phyloP scores from a whole-genome alignment of 805 yeast genomes.

The Scheffersomyces lignosus region DNA sequence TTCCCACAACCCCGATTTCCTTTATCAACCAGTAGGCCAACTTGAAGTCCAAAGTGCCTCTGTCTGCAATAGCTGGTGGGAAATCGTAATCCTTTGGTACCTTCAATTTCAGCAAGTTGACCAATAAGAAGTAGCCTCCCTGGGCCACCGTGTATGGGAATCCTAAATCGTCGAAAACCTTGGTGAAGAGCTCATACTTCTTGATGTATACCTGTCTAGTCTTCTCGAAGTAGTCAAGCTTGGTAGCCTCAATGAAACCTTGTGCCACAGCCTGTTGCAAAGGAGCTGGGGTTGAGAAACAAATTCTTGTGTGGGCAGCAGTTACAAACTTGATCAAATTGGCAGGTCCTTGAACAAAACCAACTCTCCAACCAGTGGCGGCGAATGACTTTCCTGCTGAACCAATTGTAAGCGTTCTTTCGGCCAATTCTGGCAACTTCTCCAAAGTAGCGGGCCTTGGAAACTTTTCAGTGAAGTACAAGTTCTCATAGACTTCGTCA shows the following conservation, averaged over 20 bases:
- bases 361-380: constrained; percentile 99
- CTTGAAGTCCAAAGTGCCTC: constrained; percentile 79
- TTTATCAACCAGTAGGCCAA: constrained; percentile 90
- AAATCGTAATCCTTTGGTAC: constrained; percentile 71
- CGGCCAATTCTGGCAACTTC: constrained; percentile 65
- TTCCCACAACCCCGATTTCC: constrained; percentile 92
- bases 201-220: constrained; percentile 67
- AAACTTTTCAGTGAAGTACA: constrained; percentile 67
- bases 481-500: constrained; percentile 94
- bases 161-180: constrained; percentile 80
- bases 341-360: constrained; percentile 91
- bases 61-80: constrained; percentile 65
- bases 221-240: constrained; percentile 63
- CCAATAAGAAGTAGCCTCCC: constrained; percentile 92
- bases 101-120: constrained; percentile 78
- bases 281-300: constrained; percentile 89
- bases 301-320: constrained; percentile 91
- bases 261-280: constrained; percentile 88
- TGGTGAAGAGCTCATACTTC: constrained; percentile 73
- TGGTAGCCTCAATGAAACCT: constrained; percentile 64
- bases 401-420: constrained; percentile 85
- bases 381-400: constrained; percentile 98
- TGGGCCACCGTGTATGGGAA: constrained; percentile 89
- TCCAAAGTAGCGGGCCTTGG: constrained; percentile 81
- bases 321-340: constrained; percentile 77